phyloP scores from a whole-genome alignment of 305 asterid species.

The Lippia alba region DNA sequence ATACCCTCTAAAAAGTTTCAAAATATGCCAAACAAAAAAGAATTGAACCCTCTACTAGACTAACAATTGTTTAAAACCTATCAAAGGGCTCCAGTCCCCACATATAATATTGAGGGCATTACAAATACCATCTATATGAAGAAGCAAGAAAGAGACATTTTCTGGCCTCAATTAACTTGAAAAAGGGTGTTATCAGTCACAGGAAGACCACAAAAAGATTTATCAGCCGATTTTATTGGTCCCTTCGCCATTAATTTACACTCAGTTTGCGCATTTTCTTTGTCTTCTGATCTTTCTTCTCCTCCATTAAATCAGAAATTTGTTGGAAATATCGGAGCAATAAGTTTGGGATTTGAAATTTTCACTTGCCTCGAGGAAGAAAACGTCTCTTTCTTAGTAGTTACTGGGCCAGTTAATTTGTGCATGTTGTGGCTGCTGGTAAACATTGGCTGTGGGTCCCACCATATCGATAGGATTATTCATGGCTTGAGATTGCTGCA shows the following conservation, averaged over 20 bases:
- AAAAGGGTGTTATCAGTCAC: constrained; percentile 41
- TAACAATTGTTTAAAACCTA: constrained; percentile 45
- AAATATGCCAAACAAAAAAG: constrained; percentile 36
- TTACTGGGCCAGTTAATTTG: constrained; percentile 76
- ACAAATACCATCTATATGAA: constrained; percentile 35
- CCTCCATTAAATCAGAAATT: constrained; percentile 37
- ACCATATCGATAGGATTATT: constrained; percentile 75
- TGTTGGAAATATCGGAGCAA: constrained; percentile 34
- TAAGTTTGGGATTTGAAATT: constrained; percentile 36
- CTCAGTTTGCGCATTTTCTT: constrained; percentile 43
- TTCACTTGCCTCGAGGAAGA: constrained; percentile 32
- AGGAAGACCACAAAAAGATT: constrained; percentile 49
- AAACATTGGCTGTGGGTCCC: constrained; percentile 59
- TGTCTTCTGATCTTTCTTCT: constrained; percentile 27
- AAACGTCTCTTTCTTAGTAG: constrained; percentile 46
- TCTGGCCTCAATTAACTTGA: constrained; percentile 40
- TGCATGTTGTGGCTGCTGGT: constrained; percentile 78
- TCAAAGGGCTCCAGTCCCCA: constrained; percentile 36
- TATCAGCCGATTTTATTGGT: constrained; percentile 45
- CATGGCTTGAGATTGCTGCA: constrained; percentile 85
- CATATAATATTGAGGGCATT: constrained; percentile 19
- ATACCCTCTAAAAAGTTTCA: constrained; percentile 31
- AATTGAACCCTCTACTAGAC: constrained; percentile 35
- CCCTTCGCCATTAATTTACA: constrained; percentile 53
- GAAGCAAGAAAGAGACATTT: constrained; percentile 39